Base-by-base conservation (phyloP, 768 basidiomycete genomes). In the Hypholoma fasciculare region DNA sequence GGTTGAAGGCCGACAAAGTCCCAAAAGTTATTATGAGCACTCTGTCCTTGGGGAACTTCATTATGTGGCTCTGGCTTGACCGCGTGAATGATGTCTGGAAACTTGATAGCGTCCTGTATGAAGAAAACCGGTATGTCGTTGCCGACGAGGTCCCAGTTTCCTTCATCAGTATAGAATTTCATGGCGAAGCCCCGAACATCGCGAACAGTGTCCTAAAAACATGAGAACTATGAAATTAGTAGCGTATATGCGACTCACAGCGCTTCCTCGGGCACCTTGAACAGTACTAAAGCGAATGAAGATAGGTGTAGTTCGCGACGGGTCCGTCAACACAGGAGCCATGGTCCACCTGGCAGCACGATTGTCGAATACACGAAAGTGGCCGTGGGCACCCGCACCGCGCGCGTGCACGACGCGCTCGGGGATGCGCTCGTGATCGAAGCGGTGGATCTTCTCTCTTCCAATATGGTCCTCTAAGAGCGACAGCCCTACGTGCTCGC, bases 251-350 rank as follows among this genome's bases (percentile, higher is more conserved):
- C 48, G 14, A 72, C 83, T 62, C 64, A 93, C 92, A 2, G 94
- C 89, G 60, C 87, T 89, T n/a, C 92, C 94, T 54, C 83, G 78
- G 1, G 87, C 82, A 1, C 93, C 92, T 61, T 87, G 85, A 0
- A 96, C 94, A 0, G 94, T 96, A 56, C 86, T 89, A 77, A 96
- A 95, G 37, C 95, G 85, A 26, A 90, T 78, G 66, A 94, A 95
- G 5, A 84, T 81, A 1, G 93, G 87, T 0, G 92, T 96, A 0
- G 79, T 82, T 46, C 88, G 79, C 40, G 82, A 81, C 0, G 90
- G 72, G 65, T 94, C 90, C 16, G 86, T 92, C 61, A 96, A 70
- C 14, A 90, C 88, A 7, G 76, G 72, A 0, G 93, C 90, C 54
- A 68, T 79, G 3, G 91, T 90, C 69, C 88, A 86, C 62, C 90